Conservation (phyloP, 2,329 filamentous ascomycete species). For the Akanthomyces uredinophilus region DNA sequence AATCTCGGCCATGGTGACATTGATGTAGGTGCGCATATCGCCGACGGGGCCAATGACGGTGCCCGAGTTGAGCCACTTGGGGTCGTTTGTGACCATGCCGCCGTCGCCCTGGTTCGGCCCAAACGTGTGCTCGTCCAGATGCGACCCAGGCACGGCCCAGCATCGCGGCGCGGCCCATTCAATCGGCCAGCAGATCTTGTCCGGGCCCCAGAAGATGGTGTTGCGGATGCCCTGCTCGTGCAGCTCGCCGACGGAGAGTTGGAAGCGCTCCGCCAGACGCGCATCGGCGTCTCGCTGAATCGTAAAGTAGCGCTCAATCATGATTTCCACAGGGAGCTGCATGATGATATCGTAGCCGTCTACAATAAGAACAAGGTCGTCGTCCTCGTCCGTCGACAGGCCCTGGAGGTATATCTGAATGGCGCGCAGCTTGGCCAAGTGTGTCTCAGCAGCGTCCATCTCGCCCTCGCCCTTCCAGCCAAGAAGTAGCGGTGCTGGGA, state of each 20-base stretch:
- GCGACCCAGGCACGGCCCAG: slow-evolving; percentile 34
- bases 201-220: slow-evolving; percentile 39
- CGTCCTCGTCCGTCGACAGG: slow-evolving; percentile 30
- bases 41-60: slow-evolving; percentile 38
- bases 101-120: slow-evolving; percentile 32
- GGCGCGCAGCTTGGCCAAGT: slow-evolving; percentile 36
- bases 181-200: slow-evolving; percentile 40
- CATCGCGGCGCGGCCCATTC: slow-evolving; percentile 33
- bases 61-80: slow-evolving; percentile 42
- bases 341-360: slow-evolving; percentile 62
- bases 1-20: slow-evolving; percentile 27
- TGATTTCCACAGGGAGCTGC: slow-evolving; percentile 58
- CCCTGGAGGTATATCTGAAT: slow-evolving; percentile 31
- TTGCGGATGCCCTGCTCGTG: slow-evolving; percentile 29
- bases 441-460: slow-evolving; percentile 30
- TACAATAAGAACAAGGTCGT: slow-evolving; percentile 59
- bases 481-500: slow-evolving; percentile 33
- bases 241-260: slow-evolving; percentile 29
- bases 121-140: slow-evolving; percentile 28
- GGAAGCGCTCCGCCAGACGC: slow-evolving; percentile 46
- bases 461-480: slow-evolving; percentile 34
- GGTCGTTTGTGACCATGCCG: slow-evolving; percentile 27
- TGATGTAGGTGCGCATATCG: slow-evolving; percentile 27
- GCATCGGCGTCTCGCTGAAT: slow-evolving; percentile 48
- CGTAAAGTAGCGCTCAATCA: slow-evolving; percentile 57